Evolutionary conservation across 345 rosid genomes (phyloP), one percentile per base, ranked within the genome.

Genomic region (Arabidopsis suecica): DNA sequence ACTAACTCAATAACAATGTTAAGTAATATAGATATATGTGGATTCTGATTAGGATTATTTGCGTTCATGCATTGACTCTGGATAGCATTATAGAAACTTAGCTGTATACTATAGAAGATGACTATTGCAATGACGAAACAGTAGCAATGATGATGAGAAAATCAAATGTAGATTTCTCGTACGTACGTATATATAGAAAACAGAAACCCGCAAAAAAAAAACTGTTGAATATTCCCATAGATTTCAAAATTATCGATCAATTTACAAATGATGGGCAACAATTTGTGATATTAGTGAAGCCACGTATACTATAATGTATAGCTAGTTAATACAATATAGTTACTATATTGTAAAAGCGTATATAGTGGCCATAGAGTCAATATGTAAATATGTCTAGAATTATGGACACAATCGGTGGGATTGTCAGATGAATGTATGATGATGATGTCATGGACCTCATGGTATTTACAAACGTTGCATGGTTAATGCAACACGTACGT

Each of bases 401-500:
- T 62, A 44, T 23, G 51, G 71, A 36, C 33, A 30, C 53, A 36
- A 61, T 56, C 75, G 71, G 71, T 76, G 80, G 80, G 51, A 54
- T 44, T 54, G 56, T 76, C 65, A 70, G 63, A 68, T 75, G 56
- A 68, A 75, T 68, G 63, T 68, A 60, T 60, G 61, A 60, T 33
- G 68, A 38, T 70, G 80, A 76, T 54, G 75, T 69, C 51, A 69
- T 59, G 65, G 71, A 69, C 66, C 71, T 56, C 65, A 9, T 56
- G 79, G 55, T 42, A 4, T 55, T 69, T 54, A 76, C 80, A 76
- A 60, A 77, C 69, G 79, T 55, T 61, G 73, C 70, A 69, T 65
- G 78, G 45, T 14, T 54, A 60, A 56, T 37, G 71, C 68, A 50
- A 61, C 72, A 75, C 79, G 76, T 77, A 75, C 79, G 76, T 70